A percentile compares a stretch with the other conserved stretches of the same genome.
Conservation (phyloP, 805 yeast genomes). For the Kregervanrija pseudodelftensis region DNA sequence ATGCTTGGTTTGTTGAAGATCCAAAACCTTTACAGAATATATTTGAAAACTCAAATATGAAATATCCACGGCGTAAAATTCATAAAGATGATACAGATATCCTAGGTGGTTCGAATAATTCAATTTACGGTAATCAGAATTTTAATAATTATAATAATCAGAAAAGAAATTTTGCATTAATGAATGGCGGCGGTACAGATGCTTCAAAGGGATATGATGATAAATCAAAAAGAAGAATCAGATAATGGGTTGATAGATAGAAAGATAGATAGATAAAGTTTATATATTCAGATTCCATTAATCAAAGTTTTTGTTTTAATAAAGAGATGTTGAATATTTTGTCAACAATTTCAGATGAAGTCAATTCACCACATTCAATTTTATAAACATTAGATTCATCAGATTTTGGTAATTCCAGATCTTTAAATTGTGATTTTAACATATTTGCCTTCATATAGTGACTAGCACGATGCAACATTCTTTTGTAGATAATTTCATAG, state of each 20-base stretch:
- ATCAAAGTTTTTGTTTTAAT: background rate
- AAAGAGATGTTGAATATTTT: conserved; percentile 5
- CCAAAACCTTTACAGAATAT: conserved; percentile 70
- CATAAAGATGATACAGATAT: conserved; percentile 85
- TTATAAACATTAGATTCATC: conserved; percentile 11
- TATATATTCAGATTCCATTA: too few relatives aligned
- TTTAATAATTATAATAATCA: conserved; percentile 10
- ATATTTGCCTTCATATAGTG: conserved; percentile 87
- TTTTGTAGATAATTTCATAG: conserved; percentile 47
- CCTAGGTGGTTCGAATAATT: conserved; percentile 21
- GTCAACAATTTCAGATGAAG: conserved; percentile 9
- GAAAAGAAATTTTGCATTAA: conserved; percentile 11
- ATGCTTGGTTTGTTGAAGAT: conserved; percentile 67
- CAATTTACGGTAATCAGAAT: conserved; percentile 17
- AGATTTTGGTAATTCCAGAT: conserved; percentile 59
- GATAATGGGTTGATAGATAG: background rate
- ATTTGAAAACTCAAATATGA: conserved; percentile 64
- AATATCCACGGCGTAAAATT: conserved; percentile 81
- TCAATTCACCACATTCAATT: conserved; percentile 17
- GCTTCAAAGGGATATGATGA: conserved; percentile 3
- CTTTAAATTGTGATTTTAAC: conserved; percentile 73
- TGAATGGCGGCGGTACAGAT: conserved; percentile 5
- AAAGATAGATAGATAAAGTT: too few relatives aligned
- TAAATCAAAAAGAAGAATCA: conserved; percentile 1
- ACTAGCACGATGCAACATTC: conserved; percentile 58